Evolutionary conservation across 306 rosid genomes (phyloP).

Genomic region (Adenanthera pavonina): DNA sequence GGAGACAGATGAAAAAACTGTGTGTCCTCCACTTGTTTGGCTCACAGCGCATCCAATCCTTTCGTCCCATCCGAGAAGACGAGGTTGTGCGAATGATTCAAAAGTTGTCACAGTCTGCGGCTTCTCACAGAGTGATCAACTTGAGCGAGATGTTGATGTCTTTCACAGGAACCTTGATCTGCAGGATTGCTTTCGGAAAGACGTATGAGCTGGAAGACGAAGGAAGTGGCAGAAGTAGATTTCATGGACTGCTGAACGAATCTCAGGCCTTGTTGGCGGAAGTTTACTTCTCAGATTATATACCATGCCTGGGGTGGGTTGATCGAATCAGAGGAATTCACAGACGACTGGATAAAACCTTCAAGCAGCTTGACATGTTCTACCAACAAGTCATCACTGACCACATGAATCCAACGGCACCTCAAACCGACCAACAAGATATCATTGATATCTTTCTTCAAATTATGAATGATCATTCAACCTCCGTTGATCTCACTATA

Average conservation of each 20-base stretch:
- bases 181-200: conserved; percentile 59
- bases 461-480: conserved; percentile 20
- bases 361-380: conserved; percentile 44
- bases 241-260: conserved; percentile 51
- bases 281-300: conserved; percentile 46
- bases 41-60: conserved; percentile 37
- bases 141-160: conserved; percentile 34
- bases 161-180: conserved; percentile 40
- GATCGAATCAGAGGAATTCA: conserved; percentile 50
- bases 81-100: conserved; percentile 42
- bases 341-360: conserved; percentile 41
- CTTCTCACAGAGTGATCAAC: conserved; percentile 14
- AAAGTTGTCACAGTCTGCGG: conserved; percentile 13
- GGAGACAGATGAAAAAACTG: conserved; percentile 54
- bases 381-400: conserved; percentile 54
- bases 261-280: conserved; percentile 39
- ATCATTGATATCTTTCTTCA: conserved; percentile 42
- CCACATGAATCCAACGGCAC: conserved; percentile 24
- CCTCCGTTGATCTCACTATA: conserved; percentile 42
- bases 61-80: conserved; percentile 38
- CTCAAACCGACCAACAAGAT: conserved; percentile 19
- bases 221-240: conserved; percentile 27
- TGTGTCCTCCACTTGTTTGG: conserved; percentile 51
- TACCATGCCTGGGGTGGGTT: conserved; percentile 56
- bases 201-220: conserved; percentile 21